A percentile compares a stretch with the other conserved stretches of the same genome.
phyloP scores from a whole-genome alignment of 2,329 filamentous ascomycete genomes.

The Leptodontidium sp. region DNA sequence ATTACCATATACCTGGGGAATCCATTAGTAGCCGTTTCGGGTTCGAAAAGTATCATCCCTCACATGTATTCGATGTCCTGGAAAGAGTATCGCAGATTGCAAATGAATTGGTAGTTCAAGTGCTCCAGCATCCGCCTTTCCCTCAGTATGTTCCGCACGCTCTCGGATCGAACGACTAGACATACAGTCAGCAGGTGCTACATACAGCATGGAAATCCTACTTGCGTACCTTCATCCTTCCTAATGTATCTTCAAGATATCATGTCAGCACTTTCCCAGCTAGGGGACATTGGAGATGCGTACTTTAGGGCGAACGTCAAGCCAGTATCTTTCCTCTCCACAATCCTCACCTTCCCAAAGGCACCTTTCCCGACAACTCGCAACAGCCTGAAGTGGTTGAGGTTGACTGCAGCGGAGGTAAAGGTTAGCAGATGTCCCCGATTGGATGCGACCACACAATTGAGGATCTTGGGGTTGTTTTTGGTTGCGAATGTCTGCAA shows the following conservation, averaged over 20 bases:
- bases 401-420: conserved; percentile 72
- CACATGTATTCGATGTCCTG: conserved; percentile 99
- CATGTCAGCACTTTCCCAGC: conserved; percentile 20
- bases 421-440: conserved; percentile 31
- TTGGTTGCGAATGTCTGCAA: conserved; percentile 17
- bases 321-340: conserved; percentile 94
- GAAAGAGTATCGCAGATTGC: conserved; percentile 98
- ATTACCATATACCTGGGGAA: conserved; percentile 83
- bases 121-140: conserved; percentile 98
- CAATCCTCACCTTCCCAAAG: conserved; percentile 98
- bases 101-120: conserved; percentile 96
- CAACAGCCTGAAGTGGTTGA: conserved; percentile 95
- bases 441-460: neutral
- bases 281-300: conserved; percentile 72
- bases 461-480: neutral
- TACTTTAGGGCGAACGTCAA: conserved; percentile 97
- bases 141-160: conserved; percentile 96
- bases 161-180: conserved; percentile 93
- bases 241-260: conserved; percentile 25
- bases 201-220: conserved; percentile 24
- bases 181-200: conserved; percentile 33
- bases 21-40: conserved; percentile 17
- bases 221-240: conserved; percentile 30
- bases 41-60: conserved; percentile 47
- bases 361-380: conserved; percentile 97